These are phyloP conservation scores for Penicillium sp. DNA, from an alignment of 2,329 filamentous ascomycete genomes.

Conservation along the genomic window DNA sequence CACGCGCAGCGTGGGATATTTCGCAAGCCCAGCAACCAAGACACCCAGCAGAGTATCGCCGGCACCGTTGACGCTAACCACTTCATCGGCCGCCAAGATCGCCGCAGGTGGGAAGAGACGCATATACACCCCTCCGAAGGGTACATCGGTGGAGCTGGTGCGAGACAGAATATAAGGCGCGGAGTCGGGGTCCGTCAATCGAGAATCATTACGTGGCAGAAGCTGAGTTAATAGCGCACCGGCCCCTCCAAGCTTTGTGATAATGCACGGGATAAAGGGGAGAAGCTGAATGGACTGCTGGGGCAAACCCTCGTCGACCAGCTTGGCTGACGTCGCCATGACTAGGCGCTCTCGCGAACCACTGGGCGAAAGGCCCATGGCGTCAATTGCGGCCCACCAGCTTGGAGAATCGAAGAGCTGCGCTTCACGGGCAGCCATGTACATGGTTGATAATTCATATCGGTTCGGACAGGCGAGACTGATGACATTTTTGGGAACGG, in stretches of 20 bases:
- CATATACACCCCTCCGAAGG: conserved; percentile 83
- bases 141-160: conserved; percentile 45
- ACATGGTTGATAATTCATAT: conserved; percentile 75
- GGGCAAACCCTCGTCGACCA: conserved; percentile 76
- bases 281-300: conserved; percentile 78
- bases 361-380: conserved; percentile 62
- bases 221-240: conserved; percentile 73
- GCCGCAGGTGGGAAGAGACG: conserved; percentile 63
- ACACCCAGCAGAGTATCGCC: conserved; percentile 90
- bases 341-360: conserved; percentile 67
- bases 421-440: conserved; percentile 59
- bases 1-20: conserved; percentile 41
- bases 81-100: conserved; percentile 53
- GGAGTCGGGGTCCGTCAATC: conserved; percentile 57
- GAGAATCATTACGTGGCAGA: conserved; percentile 60
- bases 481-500: conserved; percentile 59
- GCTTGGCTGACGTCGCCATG: conserved; percentile 55
- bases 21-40: conserved; percentile 69
- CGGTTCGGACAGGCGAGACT: conserved; percentile 77
- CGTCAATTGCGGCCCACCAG: conserved; percentile 78
- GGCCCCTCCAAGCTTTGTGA: conserved; percentile 72
- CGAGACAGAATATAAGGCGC: conserved; percentile 68
- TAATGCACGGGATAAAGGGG: conserved; percentile 76
- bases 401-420: conserved; percentile 61
- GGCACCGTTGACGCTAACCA: conserved; percentile 88